Evolutionary conservation across 2,329 filamentous ascomycete genomes (phyloP), one percentile per base, ranked within the genome.

Genomic region (Penicillium sp.): DNA sequence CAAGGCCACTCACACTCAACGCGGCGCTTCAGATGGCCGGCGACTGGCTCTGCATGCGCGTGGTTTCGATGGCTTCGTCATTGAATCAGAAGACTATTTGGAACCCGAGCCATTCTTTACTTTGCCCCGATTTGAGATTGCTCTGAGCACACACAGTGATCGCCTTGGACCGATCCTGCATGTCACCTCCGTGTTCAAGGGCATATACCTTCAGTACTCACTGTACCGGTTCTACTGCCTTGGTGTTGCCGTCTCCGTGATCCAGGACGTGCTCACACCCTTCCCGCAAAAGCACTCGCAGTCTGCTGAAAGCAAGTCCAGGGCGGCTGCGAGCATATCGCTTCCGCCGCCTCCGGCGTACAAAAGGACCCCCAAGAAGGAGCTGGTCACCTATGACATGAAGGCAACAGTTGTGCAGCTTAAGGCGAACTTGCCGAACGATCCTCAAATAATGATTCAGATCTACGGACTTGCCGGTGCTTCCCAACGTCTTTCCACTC

Each of bases 181-280:
- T 69, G 76, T 97, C 42, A 91, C 95, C 63, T 89, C 90, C 0
- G 85, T 89, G 50, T 82, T 94, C 20, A 88, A 89, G 63, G 90
- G 89, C 6, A 76, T 99, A 2, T 85, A 90, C 58, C 69, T 96
- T 8, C 89, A 95, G 49, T 97, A 97, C 70, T 99, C 95, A 0
- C 82, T 99, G 0, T 96, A 95, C 72, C 88, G 92, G 4, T 92
- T 96, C 70, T 99, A 97, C 69, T 89, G 92, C 0, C 82, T 95
- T 26, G 89, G 91, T 1, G 86, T 97, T 57, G 94, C 93, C 9
- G 78, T 83, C 24, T 87, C 86, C 69, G 90, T 95, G 3, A 73
- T 99, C 24, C 82, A 82, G 52, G 86, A 85, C 66, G 88, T 89
- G 0, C 89, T 92, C 47, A 67, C 70, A 48, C 71, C 67, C 22